Evolutionary conservation across 805 yeast species (phyloP).

Genomic region (Ogataea pini): DNA sequence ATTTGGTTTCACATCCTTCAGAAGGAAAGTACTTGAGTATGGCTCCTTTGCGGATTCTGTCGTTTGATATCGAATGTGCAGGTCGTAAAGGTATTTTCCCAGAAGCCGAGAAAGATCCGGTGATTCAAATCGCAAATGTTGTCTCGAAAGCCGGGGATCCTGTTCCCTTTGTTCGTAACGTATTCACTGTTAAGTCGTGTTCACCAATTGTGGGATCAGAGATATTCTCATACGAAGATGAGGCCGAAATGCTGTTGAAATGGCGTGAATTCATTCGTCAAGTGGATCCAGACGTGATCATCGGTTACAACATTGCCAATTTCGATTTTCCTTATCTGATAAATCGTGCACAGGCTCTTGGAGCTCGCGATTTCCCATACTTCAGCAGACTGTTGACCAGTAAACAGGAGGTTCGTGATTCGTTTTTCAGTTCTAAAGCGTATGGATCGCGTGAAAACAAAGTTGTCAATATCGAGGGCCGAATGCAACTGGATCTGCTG

Average conservation of each 20-base stretch:
- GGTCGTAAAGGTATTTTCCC: constrained; percentile 97
- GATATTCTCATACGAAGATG: constrained; percentile 71
- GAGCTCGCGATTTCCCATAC: constrained; percentile 68
- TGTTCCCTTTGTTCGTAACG: constrained; percentile 92
- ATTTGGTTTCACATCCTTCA: constrained; percentile 76
- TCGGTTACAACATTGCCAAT: constrained; percentile 93
- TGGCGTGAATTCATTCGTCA: constrained; percentile 87
- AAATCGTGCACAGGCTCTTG: constrained; percentile 80
- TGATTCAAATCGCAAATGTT: constrained; percentile 95
- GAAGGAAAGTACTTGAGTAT: constrained; percentile 93
- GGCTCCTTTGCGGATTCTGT: constrained; percentile 90
- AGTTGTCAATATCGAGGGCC: constrained; percentile 88
- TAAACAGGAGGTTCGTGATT: constrained; percentile 76
- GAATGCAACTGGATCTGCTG: constrained; percentile 90
- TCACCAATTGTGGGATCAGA: constrained; percentile 93
- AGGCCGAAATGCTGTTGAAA: constrained; percentile 74
- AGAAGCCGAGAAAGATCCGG: constrained; percentile 89
- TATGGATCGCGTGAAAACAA: constrained; percentile 95
- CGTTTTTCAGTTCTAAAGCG: constrained; percentile 90
- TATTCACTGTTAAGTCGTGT: constrained; percentile 90
- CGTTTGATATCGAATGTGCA: constrained; percentile 98
- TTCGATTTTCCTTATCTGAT: constrained; percentile 93
- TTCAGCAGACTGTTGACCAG: constrained; percentile 74
- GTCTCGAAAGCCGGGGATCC: constrained; percentile 79
- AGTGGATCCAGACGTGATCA: constrained; percentile 93